A percentile compares a stretch with the other conserved stretches of the same genome.
Conservation (phyloP, 352 stramenopile species). For the Aphanomyces stellatus region DNA sequence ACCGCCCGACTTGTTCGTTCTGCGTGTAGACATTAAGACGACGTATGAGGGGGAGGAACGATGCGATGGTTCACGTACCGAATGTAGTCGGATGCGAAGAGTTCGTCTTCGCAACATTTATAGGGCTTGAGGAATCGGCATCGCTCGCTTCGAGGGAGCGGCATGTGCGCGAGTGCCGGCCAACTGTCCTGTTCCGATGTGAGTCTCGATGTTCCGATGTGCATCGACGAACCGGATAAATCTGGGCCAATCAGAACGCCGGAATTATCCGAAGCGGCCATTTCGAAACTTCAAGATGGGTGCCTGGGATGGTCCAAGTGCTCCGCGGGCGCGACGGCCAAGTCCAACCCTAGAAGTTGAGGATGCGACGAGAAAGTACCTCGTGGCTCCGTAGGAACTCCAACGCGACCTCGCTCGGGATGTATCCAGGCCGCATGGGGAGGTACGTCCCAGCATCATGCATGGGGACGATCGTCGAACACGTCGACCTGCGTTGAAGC, state of each 20-base stretch:
- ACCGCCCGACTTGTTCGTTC: constrained; percentile 79
- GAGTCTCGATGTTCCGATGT: constrained; percentile 9
- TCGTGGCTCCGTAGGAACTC: too few species aligned
- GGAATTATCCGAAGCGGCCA: not conserved
- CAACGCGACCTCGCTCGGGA: too few species aligned
- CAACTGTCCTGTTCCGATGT: too few species aligned
- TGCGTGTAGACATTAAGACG: constrained; percentile 9
- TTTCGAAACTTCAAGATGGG: too few species aligned
- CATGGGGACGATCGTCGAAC: too few species aligned
- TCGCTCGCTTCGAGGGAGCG: not conserved
- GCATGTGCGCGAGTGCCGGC: not conserved
- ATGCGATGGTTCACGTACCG: too few species aligned
- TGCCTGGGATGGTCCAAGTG: not conserved
- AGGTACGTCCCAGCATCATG: too few species aligned
- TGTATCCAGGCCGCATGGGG: too few species aligned
- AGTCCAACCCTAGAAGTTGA: too few species aligned
- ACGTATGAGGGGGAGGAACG: not conserved
- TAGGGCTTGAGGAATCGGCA: constrained; percentile 12
- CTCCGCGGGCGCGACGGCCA: not conserved
- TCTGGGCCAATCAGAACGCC: not conserved
- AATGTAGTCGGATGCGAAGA: constrained; percentile 19
- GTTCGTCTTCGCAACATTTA: constrained; percentile 11
- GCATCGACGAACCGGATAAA: not conserved
- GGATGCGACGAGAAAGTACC: too few species aligned
- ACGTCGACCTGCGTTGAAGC: too few species aligned